Base-by-base conservation (phyloP, 768 basidiomycete genomes). In the Naematelia aurantialba region DNA sequence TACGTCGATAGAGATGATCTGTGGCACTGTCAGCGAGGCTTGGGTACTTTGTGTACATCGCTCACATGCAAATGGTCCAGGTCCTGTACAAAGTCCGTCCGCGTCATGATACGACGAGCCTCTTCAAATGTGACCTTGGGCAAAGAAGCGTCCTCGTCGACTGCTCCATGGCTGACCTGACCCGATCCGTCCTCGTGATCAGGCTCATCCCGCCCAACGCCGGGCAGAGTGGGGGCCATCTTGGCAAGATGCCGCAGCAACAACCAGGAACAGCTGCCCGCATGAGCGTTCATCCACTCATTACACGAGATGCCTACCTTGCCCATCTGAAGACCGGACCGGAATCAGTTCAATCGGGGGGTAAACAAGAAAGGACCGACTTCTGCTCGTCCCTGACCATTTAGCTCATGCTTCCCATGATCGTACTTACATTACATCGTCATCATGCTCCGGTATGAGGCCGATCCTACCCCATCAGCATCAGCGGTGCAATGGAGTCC, bases 371-470 rank as follows among this genome's bases (percentile, higher is more conserved):
- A 29, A 56, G 68, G n/a, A 73, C 79, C 62, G 65, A 88, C 66
- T 78, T 78, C 58, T 76, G 88, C 81, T 91, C 91, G 75, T 91
- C 90, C 89, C 89, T 89, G 58, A 85, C 69, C 89, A 87, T 77
- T 89, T 88, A 73, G 60, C 50, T 50, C 52, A 5, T 24, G 21
- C 14, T 22, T 26, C 11, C 21, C 45, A 13, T n/a, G 11, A 26
- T 21, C 5, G 5, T 2, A 66, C 71, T 65, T 57, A 70, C 74
- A 75, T 77, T 45, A 75, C 73, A 62, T 75, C 74, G 48, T 74
- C 75, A 59, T 91, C 89, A 69, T 84, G 86, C 70, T 89, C 89
- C 5, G 83, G 83, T 58, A 91, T 91, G 49, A 90, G 79, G 2
- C 88, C 89, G 45, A 89, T 87, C 74, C 67, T 69, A 50, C 14